phyloP scores from a whole-genome alignment of 805 yeast species.

The Vanderwaltozyma tropicalis region DNA sequence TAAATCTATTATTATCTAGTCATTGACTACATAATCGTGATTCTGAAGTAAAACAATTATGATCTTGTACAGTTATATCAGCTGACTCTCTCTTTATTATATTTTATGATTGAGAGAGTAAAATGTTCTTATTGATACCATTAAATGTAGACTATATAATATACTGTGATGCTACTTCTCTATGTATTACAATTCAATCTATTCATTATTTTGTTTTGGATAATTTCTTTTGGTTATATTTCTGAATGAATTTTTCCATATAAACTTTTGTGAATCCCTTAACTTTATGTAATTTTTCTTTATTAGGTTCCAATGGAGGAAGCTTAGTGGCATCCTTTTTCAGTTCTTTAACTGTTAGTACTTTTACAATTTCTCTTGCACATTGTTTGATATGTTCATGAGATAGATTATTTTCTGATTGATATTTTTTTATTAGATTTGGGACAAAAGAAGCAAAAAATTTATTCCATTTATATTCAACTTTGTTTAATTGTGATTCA shows the following conservation, averaged over 20 bases:
- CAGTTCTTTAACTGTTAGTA: slow-evolving; percentile 57
- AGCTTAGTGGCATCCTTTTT: slow-evolving; percentile 24
- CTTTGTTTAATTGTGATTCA: slow-evolving; percentile 7
- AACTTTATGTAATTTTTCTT: slow-evolving; percentile 59
- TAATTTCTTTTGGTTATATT: slow-evolving; percentile 30
- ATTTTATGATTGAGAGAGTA: neutral
- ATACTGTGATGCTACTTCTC: neutral
- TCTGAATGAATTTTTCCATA: slow-evolving; percentile 55
- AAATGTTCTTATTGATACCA: neutral
- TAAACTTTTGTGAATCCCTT: slow-evolving; percentile 51
- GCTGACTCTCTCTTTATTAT: neutral
- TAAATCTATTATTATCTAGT: too few relatives aligned
- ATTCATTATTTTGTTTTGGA: neutral
- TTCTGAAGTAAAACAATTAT: too few relatives aligned
- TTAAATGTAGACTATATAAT: neutral
- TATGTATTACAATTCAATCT: neutral
- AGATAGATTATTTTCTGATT: slow-evolving; percentile 43
- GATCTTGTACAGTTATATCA: too few relatives aligned
- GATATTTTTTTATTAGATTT: slow-evolving; percentile 59
- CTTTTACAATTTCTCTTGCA: slow-evolving; percentile 67
- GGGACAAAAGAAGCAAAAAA: slow-evolving; percentile 70
- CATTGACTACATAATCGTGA: too few relatives aligned
- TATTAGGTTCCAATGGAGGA: slow-evolving; percentile 48
- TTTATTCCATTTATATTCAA: slow-evolving; percentile 30
- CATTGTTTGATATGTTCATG: slow-evolving; percentile 65